Conservation (phyloP, 805 yeast genomes). For the Candida cerambycidarum region DNA sequence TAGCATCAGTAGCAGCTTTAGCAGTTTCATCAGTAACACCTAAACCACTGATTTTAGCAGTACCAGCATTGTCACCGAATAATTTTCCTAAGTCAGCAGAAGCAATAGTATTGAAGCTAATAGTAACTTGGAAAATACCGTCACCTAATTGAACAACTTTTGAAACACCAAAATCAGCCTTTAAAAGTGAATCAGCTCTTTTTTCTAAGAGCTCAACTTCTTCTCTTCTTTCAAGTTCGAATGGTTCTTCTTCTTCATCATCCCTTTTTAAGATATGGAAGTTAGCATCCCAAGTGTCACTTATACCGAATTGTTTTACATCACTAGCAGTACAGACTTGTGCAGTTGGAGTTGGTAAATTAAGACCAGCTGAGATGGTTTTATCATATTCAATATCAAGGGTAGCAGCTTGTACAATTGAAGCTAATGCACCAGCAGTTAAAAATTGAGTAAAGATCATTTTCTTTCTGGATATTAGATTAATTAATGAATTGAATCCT, state of each 20-base stretch:
- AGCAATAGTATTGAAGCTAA: slow-evolving; percentile 21
- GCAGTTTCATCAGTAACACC: slow-evolving; percentile 13
- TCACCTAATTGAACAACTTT: slow-evolving; percentile 22
- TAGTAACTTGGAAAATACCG: slow-evolving; percentile 22
- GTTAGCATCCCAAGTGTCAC: slow-evolving; percentile 9
- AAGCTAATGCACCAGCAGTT: slow-evolving; percentile 11
- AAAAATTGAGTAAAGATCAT: slow-evolving; percentile 14
- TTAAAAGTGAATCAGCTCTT: slow-evolving; percentile 17
- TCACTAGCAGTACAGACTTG: neutral
- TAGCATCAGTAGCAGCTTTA: slow-evolving; percentile 15
- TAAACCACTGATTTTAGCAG: slow-evolving; percentile 20
- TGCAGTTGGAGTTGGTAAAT: neutral
- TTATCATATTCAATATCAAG: slow-evolving; percentile 10
- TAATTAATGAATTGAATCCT: slow-evolving; percentile 1
- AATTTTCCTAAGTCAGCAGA: slow-evolving; percentile 14
- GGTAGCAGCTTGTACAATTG: slow-evolving; percentile 10
- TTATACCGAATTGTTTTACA: slow-evolving; percentile 11
- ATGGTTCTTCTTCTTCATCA: slow-evolving; percentile 1
- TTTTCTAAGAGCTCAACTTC: slow-evolving; percentile 3
- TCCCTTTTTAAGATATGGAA: slow-evolving; percentile 14
- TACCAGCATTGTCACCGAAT: slow-evolving; percentile 20
- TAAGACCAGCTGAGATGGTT: neutral
- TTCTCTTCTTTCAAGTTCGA: neutral
- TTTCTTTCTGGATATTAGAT: neutral
- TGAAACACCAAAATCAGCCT: slow-evolving; percentile 27